These are phyloP conservation scores for Colletotrichum lini DNA, from an alignment of 2,329 filamentous ascomycete species.

Conservation along the genomic window DNA sequence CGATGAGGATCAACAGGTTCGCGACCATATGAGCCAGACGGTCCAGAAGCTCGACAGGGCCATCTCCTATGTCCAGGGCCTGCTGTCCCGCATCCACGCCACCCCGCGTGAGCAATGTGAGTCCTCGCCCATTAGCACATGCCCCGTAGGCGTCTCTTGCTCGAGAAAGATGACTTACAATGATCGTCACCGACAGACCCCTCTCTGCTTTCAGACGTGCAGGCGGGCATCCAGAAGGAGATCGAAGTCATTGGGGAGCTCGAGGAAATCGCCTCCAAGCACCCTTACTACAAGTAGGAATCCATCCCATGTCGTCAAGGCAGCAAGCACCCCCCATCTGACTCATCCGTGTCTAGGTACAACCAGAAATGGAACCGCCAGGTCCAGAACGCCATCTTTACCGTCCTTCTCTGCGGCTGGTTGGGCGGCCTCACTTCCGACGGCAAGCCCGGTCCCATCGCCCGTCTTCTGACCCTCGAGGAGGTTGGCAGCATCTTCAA, in stretches of 20 bases:
- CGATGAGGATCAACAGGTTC: slow-evolving; percentile 86
- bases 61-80: slow-evolving; percentile 84
- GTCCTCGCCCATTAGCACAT: slow-evolving; percentile 42
- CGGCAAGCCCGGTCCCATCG: slow-evolving; percentile 67
- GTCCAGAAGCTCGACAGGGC: slow-evolving; percentile 87
- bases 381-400: slow-evolving; percentile 82
- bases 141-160: too few relatives aligned
- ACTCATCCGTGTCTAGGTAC: slow-evolving; percentile 64
- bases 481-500: slow-evolving; percentile 85
- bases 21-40: slow-evolving; percentile 87
- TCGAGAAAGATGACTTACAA: too few relatives aligned
- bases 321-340: slow-evolving; percentile 7
- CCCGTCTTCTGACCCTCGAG: slow-evolving; percentile 86
- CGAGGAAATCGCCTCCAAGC: slow-evolving; percentile 80
- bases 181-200: slow-evolving; percentile 74
- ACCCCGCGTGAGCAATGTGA: slow-evolving; percentile 76
- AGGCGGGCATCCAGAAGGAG: slow-evolving; percentile 80
- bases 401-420: slow-evolving; percentile 76
- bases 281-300: slow-evolving; percentile 93
- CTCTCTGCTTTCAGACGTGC: slow-evolving; percentile 77
- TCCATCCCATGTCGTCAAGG: not conserved
- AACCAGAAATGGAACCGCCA: slow-evolving; percentile 89
- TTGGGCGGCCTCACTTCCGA: slow-evolving; percentile 79
- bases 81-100: slow-evolving; percentile 91
- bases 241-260: slow-evolving; percentile 80